phyloP scores from a whole-genome alignment of 768 basidiomycete genomes.

The Termitomyces sp. region DNA sequence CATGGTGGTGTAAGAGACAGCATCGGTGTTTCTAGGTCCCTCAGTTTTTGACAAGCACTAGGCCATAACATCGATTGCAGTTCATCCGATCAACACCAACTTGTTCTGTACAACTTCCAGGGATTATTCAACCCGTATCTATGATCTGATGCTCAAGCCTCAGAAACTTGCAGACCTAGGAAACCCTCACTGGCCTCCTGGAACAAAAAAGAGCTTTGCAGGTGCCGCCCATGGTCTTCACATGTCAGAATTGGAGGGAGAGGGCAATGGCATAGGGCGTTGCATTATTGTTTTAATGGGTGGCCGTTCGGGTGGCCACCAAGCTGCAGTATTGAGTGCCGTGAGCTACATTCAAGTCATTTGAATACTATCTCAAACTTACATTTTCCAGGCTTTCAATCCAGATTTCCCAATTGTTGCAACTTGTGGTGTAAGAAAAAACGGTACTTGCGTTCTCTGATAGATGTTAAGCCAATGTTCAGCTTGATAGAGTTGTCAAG shows the following conservation, averaged over 20 bases:
- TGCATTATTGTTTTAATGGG: conserved; percentile 66
- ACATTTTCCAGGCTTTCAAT: conserved; percentile 56
- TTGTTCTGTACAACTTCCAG: conserved; percentile 68
- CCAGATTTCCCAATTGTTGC: conserved; percentile 59
- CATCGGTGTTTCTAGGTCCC: neutral
- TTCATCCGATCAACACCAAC: conserved; percentile 55
- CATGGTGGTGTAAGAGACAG: conserved; percentile 64
- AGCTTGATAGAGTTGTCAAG: conserved; percentile 74
- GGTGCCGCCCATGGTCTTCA: conserved; percentile 70
- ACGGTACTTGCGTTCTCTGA: neutral
- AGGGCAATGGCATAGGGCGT: conserved; percentile 58
- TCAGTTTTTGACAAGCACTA: conserved; percentile 18
- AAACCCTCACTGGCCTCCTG: conserved; percentile 60
- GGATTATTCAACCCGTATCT: conserved; percentile 67
- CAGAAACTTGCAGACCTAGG: conserved; percentile 22
- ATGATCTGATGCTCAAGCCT: conserved; percentile 45
- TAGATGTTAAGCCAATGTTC: neutral
- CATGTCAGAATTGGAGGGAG: conserved; percentile 56
- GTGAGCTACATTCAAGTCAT: conserved; percentile 30
- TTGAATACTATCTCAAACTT: neutral
- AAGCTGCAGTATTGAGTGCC: conserved; percentile 62
- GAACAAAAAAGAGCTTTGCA: conserved; percentile 42
- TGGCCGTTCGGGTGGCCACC: conserved; percentile 69
- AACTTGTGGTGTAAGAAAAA: conserved; percentile 65
- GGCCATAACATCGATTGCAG: conserved; percentile 64